A percentile compares a stretch with the other conserved stretches of the same genome.
Evolutionary conservation across 345 rosid species (phyloP).

Genomic region (Eucalyptus albens): DNA sequence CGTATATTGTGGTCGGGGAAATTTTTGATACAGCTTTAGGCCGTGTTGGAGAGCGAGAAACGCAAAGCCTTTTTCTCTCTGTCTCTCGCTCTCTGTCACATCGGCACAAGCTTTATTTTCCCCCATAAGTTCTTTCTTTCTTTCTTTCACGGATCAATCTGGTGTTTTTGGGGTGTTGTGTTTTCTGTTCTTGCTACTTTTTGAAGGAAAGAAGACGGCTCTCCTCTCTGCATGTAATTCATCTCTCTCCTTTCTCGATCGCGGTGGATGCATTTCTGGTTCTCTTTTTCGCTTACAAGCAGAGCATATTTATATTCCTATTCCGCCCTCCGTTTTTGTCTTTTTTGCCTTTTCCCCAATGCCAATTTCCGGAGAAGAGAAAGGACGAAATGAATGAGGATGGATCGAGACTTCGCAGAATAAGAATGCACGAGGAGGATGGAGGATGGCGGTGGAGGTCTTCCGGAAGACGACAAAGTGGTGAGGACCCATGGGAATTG

Average conservation of each 20-base stretch:
- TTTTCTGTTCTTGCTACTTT: neutral
- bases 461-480: neutral
- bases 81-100: neutral
- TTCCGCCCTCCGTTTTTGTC: neutral
- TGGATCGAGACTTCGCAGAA: neutral
- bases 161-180: neutral
- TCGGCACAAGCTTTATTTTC: neutral
- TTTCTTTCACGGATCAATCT: neutral
- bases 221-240: neutral
- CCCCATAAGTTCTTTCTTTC: neutral
- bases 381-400: neutral
- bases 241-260: neutral
- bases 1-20: neutral
- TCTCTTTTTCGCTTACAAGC: neutral
- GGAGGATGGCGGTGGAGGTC: neutral
- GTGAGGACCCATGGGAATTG: neutral
- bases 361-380: neutral
- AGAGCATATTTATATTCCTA: neutral
- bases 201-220: neutral
- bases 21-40: neutral
- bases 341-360: neutral
- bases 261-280: neutral
- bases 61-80: neutral
- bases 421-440: neutral
- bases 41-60: neutral